Evolutionary conservation across 371 early-diverging fungal species (phyloP).

Genomic region (Actinomucor elegans): DNA sequence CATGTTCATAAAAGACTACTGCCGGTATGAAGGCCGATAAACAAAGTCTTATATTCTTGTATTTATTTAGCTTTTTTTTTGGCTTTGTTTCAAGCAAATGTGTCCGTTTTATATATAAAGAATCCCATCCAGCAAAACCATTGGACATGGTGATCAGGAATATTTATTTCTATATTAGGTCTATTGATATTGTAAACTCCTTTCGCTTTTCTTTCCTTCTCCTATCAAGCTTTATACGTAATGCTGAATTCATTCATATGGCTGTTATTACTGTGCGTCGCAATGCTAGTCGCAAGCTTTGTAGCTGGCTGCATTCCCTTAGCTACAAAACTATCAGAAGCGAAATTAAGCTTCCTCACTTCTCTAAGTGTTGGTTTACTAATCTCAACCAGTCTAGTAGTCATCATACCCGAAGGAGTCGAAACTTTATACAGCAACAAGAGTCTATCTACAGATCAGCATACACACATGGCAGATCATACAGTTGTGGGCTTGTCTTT

Average conservation of each 20-base stretch:
- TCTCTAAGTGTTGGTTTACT: constrained; percentile 91
- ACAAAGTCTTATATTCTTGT: too few species aligned
- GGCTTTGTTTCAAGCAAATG: too few species aligned
- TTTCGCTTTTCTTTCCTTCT: too few species aligned
- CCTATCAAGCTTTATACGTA: too few species aligned
- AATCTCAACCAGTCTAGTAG: constrained; percentile 86
- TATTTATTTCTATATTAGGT: too few species aligned
- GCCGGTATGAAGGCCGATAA: too few species aligned
- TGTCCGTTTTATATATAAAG: too few species aligned
- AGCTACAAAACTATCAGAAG: constrained; percentile 73
- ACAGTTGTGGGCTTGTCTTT: constrained; percentile 81
- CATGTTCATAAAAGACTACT: too few species aligned
- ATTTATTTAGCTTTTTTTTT: too few species aligned
- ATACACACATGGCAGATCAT: constrained; percentile 17
- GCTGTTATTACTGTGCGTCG: constrained; percentile 71
- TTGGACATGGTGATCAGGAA: too few species aligned
- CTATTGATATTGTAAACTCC: too few species aligned
- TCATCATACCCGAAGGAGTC: constrained; percentile 93
- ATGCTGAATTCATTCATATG: constrained; percentile 72
- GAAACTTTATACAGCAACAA: constrained; percentile 72
- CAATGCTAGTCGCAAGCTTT: constrained; percentile 88
- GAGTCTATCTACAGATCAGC: background rate
- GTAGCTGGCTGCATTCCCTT: constrained; percentile 87
- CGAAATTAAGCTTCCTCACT: constrained; percentile 71
- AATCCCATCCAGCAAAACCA: too few species aligned